These are phyloP conservation scores for Escallonia herrerae DNA, from an alignment of 129 eudicot species.

Conservation along the genomic window DNA sequence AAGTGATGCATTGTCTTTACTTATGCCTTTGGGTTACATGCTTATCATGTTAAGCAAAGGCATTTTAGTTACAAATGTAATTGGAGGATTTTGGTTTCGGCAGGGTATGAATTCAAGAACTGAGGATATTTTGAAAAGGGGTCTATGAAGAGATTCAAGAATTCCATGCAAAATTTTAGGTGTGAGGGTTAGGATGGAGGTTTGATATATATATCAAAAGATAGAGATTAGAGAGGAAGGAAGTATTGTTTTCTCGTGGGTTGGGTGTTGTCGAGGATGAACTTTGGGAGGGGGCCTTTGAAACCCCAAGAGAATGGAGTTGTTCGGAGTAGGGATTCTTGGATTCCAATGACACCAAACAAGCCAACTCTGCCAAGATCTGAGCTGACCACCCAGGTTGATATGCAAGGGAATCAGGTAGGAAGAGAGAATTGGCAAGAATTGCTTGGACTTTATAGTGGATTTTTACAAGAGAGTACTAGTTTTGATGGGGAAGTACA, in stretches of 20 bases:
- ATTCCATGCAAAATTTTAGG: slow-evolving; percentile 1
- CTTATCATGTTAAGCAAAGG: slow-evolving; percentile 9
- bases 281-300: slow-evolving; percentile 33
- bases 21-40: neutral
- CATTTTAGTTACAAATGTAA: slow-evolving; percentile 7
- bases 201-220: slow-evolving; percentile 1
- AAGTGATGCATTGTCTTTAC: slow-evolving; percentile 3
- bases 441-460: slow-evolving; percentile 44
- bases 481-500: slow-evolving; percentile 20
- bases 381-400: slow-evolving; percentile 10
- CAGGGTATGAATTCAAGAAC: slow-evolving; percentile 14
- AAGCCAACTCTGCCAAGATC: slow-evolving; percentile 26
- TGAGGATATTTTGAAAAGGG: slow-evolving; percentile 8
- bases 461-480: slow-evolving; percentile 21
- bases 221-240: neutral
- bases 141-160: slow-evolving; percentile 8
- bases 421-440: slow-evolving; percentile 43
- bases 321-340: slow-evolving; percentile 24
- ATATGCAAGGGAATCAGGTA: slow-evolving; percentile 24
- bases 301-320: slow-evolving; percentile 22
- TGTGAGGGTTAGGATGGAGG: neutral
- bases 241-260: slow-evolving; percentile 2
- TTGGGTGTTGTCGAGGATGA: slow-evolving; percentile 27
- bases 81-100: slow-evolving; percentile 1
- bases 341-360: slow-evolving; percentile 39